Base-by-base conservation (phyloP, 2,329 filamentous ascomycete genomes). In the Beauveria sp. region DNA sequence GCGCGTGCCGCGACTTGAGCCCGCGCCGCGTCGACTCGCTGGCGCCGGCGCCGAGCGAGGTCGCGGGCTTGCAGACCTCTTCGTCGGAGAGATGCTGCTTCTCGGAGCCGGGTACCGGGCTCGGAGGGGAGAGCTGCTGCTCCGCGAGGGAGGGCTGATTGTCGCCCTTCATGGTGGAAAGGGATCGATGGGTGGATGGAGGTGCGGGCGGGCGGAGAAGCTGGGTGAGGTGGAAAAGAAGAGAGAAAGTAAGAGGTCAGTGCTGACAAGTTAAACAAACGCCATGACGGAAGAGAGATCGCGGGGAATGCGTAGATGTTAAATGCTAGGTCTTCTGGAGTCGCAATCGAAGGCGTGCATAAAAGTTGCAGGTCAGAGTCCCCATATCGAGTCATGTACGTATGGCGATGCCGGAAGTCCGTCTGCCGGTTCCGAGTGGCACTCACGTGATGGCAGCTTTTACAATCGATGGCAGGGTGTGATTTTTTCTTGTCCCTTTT, bases 1-100 rank as follows among this genome's bases (percentile, higher is more conserved):
- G 84, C 47, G 89, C 86, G 68, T 89, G 63, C 14, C 63, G 61
- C 18, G 61, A 59, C 53, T 64, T 64, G 30, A 64, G n/a, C 3
- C 57, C 61, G 45, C 63, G 61, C 28, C 43, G 59, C 8, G 59
- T 61, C 52, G 59, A 55, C 49, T 60, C 57, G 47, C 57, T 45
- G 22, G 24, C 24, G 34, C 49, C 57, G 20, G 34, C 38, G 40
- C 40, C 49, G n/a, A 46, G 57, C 6, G 57, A 52, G 40, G 40
- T 46, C 12, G 49, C n/a, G 6, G 57, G 57, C 57, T 53, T 52
- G 49, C 38, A 49, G 49, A 14, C 5, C 9, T 52, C 57, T 24
- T 60, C 49, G 34, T 45, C n/a, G 16, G 22, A 24, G n/a, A 14
- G 14, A 16, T 45, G 57, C 18, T 45, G 18, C 40, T 60, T 60